Percentiles rank a stretch among this genome's conserved stretches.
Evolutionary conservation across 2,329 filamentous ascomycete species (phyloP).

Genomic region (Albophoma yamanashiensis): DNA sequence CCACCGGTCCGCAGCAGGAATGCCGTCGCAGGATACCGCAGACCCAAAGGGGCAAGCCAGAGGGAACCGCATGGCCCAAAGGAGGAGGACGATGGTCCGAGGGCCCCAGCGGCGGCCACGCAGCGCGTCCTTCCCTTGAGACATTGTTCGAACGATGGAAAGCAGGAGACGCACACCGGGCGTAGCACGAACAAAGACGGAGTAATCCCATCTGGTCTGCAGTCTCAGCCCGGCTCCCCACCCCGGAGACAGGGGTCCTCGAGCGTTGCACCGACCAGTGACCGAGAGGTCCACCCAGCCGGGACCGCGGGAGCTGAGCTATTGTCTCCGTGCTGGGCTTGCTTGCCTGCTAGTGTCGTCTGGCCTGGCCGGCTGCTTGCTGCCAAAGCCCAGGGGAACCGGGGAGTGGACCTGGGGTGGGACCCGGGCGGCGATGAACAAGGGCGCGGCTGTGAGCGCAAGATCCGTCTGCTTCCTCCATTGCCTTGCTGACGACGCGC

Average conservation of each 20-base stretch:
- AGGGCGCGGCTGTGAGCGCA: neutral
- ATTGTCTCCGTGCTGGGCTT: neutral
- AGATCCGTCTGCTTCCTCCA: neutral
- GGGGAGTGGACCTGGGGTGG: neutral
- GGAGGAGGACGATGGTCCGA: neutral
- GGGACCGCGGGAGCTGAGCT: slow-evolving; percentile 3
- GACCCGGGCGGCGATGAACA: neutral
- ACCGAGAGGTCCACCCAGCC: slow-evolving; percentile 7
- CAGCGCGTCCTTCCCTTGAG: slow-evolving; percentile 1
- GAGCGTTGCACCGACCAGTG: slow-evolving; percentile 6
- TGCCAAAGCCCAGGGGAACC: neutral
- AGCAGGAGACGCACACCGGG: neutral
- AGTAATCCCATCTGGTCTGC: neutral
- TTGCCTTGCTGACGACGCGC: neutral
- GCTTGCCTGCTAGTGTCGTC: neutral
- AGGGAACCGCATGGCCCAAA: neutral
- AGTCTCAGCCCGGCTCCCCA: slow-evolving; percentile 1
- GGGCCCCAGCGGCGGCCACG: neutral
- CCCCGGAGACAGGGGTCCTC: neutral
- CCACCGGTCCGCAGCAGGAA: slow-evolving; percentile 2
- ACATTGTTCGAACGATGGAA: slow-evolving; percentile 5
- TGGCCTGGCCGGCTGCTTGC: neutral
- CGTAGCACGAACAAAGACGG: neutral
- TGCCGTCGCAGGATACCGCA: slow-evolving; percentile 1
- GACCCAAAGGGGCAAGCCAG: slow-evolving; percentile 5